Evolutionary conservation across 2,329 filamentous ascomycete species (phyloP).

Genomic region (Ascochyta koolunga): DNA sequence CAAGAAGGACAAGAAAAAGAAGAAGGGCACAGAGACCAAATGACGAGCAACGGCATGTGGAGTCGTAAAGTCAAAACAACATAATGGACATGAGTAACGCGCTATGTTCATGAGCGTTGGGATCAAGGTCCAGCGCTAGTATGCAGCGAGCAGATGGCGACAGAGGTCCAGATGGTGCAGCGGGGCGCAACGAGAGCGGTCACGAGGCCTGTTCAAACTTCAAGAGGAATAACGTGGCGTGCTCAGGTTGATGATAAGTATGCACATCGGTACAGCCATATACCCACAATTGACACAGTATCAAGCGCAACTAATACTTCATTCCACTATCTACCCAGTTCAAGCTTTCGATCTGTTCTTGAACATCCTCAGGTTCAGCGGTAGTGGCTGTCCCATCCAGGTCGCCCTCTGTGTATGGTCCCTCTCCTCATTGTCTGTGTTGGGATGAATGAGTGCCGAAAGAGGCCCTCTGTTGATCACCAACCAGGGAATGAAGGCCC

Average conservation of each 20-base stretch:
- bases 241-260: not conserved
- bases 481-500: constrained; percentile 86
- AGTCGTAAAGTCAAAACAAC: not conserved
- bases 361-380: constrained; percentile 64
- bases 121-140: not conserved
- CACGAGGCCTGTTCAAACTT: not conserved
- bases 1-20: constrained; percentile 75
- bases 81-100: not conserved
- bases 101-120: not conserved
- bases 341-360: constrained; percentile 32
- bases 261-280: constrained; percentile 11
- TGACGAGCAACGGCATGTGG: not conserved
- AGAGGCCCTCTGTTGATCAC: constrained; percentile 80
- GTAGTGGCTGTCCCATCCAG: constrained; percentile 73
- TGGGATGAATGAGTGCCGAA: constrained; percentile 81
- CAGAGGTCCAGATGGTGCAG: not conserved
- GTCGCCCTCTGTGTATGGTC: constrained; percentile 73
- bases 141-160: not conserved
- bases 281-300: constrained; percentile 15
- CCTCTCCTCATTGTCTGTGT: constrained; percentile 68
- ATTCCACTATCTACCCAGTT: not conserved
- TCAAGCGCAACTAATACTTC: not conserved
- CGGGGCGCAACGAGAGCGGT: not conserved
- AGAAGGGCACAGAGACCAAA: constrained; percentile 54
- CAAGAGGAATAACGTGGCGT: not conserved